Evolutionary conservation across 768 basidiomycete genomes (phyloP), one percentile per base, ranked within the genome.

Genomic region (Hericium coralloides): DNA sequence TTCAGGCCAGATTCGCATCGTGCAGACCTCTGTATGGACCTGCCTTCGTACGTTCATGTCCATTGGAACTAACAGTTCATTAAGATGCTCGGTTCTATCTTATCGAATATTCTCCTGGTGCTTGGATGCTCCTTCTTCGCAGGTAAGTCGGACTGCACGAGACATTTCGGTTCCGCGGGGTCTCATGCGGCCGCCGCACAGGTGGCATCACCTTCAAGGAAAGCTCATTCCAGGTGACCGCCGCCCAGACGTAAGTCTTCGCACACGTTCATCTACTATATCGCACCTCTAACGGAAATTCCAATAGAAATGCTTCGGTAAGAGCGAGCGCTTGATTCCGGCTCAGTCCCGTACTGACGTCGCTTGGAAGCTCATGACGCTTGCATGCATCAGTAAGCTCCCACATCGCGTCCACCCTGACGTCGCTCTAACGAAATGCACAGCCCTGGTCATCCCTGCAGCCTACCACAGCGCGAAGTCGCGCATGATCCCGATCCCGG

Each of bases 51-150:
- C 31, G 10, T 6, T 64, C 10, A 14, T 22, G 10, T 45, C 22
- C 14, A 8, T 31, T 12, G 43, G 14, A 45, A 5, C n/a, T 45
- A 7, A n/a, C 22, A 55, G 51, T 31, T 20, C 38, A 17, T 54
- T 4, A 61, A 89, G 89, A 84, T 95, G 80, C 79, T 97, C 48
- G 94, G 93, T 18, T 93, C 91, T 26, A 89, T 97, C 58, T 72
- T 97, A 39, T 94, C 92, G 12, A 97, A 97, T 70, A 75, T 95
- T 39, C 79, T 97, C 9, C 77, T 97, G 38, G 93, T 98, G 17
- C 76, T 98, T 14, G 94, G 94, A 7, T 92, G 88, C 70, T 92
- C 90, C 14, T 95, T 95, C 76, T 73, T 95, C 55, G 91, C 90
- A 50, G 87, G 85, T 83, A 59, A 58, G 75, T 69, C 10, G 14